Conservation (phyloP, 2,329 filamentous ascomycete species). For the Fusarium musae region DNA sequence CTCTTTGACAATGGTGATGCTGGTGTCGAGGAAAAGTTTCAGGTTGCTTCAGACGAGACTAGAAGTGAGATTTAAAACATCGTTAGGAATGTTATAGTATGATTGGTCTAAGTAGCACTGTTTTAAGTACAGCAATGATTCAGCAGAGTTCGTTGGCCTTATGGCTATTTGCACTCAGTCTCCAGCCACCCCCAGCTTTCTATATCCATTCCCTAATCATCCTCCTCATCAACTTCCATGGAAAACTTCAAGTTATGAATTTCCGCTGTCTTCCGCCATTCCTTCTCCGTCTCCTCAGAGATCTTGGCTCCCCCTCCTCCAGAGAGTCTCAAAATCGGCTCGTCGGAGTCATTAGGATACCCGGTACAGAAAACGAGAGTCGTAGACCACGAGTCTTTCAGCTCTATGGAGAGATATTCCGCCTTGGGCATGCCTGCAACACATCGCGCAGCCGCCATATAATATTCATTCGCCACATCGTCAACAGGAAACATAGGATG, state of each 20-base stretch:
- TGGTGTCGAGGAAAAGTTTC: conserved; percentile 36
- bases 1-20: conserved; percentile 44
- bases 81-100: background rate
- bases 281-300: background rate
- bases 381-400: background rate
- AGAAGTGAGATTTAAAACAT: background rate
- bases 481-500: background rate
- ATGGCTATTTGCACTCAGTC: background rate
- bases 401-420: background rate
- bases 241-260: background rate
- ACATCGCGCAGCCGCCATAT: background rate
- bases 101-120: rapidly evolving
- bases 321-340: background rate
- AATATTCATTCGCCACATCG: background rate
- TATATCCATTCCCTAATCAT: background rate
- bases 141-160: background rate
- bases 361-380: background rate
- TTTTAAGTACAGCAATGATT: rapidly evolving
- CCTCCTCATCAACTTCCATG: background rate
- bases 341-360: background rate
- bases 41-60: background rate
- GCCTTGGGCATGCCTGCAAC: conserved; percentile 9
- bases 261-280: background rate
- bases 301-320: background rate
- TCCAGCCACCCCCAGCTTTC: rapidly evolving